Conservation (phyloP, 495 filamentous ascomycete genomes). For the Cenococcum geophilum region DNA sequence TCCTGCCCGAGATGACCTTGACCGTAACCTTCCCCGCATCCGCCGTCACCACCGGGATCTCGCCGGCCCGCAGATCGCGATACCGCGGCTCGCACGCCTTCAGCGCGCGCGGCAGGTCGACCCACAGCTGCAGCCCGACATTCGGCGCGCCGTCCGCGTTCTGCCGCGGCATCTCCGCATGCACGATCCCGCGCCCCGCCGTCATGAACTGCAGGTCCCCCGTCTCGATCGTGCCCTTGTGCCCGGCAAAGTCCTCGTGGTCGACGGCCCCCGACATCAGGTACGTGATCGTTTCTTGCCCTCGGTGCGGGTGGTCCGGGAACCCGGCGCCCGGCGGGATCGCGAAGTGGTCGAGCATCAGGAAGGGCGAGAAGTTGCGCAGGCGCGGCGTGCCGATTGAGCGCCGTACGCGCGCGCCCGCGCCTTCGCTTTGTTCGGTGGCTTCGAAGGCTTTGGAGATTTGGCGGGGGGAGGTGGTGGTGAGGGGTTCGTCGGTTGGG, state of each 20-base stretch:
- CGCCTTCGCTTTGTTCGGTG: conserved; percentile 81
- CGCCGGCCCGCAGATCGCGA: conserved; percentile 66
- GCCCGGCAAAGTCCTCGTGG: conserved; percentile 93
- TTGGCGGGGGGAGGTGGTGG: conserved; percentile 55
- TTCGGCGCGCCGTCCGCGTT: conserved; percentile 70
- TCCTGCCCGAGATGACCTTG: conserved; percentile 84
- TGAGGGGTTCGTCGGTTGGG: conserved; percentile 34
- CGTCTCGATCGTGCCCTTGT: conserved; percentile 73
- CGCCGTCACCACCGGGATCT: conserved; percentile 65
- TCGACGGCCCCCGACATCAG: conserved; percentile 76
- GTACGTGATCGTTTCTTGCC: conserved; percentile 81
- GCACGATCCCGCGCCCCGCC: conserved; percentile 85
- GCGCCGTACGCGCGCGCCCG: conserved; percentile 79
- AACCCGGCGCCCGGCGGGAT: conserved; percentile 78
- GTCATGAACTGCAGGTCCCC: conserved; percentile 98
- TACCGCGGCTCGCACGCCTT: conserved; percentile 90
- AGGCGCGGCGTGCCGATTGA: conserved; percentile 81
- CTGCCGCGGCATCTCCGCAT: conserved; percentile 91
- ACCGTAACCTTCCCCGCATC: conserved; percentile 69
- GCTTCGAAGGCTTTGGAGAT: conserved; percentile 80
- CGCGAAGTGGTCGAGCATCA: conserved; percentile 95
- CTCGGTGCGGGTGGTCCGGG: conserved; percentile 73
- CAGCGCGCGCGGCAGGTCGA: conserved; percentile 74
- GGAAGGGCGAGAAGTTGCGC: conserved; percentile 84
- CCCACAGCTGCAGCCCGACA: conserved; percentile 91